Conservation (phyloP, 2,329 filamentous ascomycete genomes). For the Hymenoscyphus linearis region DNA sequence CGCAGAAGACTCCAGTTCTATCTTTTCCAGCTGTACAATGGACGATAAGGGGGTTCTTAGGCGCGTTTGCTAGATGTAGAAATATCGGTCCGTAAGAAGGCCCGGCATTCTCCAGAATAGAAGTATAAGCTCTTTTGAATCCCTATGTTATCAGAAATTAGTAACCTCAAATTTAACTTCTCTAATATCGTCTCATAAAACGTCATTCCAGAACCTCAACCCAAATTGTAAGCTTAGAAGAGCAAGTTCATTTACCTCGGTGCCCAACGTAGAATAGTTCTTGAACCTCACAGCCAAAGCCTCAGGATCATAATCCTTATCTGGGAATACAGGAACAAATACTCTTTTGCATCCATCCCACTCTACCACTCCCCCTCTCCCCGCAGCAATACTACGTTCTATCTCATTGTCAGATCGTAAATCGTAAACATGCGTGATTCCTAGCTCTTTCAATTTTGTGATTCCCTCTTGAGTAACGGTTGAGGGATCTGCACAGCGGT, state of each 20-base stretch:
- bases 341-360: slow-evolving; percentile 49
- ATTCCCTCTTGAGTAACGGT: slow-evolving; percentile 50
- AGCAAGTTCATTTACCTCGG: slow-evolving; percentile 33
- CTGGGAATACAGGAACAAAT: slow-evolving; percentile 60
- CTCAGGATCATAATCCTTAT: slow-evolving; percentile 57
- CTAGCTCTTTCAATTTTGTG: slow-evolving; percentile 45
- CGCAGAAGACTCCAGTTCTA: slow-evolving; percentile 65
- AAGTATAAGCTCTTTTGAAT: slow-evolving; percentile 58
- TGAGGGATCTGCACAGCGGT: slow-evolving; percentile 64
- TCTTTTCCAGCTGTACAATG: slow-evolving; percentile 78
- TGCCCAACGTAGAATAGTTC: slow-evolving; percentile 52
- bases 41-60: slow-evolving; percentile 50
- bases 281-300: slow-evolving; percentile 54
- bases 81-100: slow-evolving; percentile 51
- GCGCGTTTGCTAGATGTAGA: slow-evolving; percentile 31
- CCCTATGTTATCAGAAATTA: slow-evolving; percentile 38
- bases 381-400: slow-evolving; percentile 35
- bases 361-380: slow-evolving; percentile 36
- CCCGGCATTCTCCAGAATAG: slow-evolving; percentile 52
- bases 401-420: slow-evolving; percentile 60
- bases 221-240: background rate
- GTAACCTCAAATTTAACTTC: background rate
- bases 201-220: background rate
- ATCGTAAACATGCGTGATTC: slow-evolving; percentile 64
- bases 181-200: background rate